These are phyloP conservation scores for Balakata baccata DNA, from an alignment of 345 rosid genomes.

Conservation along the genomic window DNA sequence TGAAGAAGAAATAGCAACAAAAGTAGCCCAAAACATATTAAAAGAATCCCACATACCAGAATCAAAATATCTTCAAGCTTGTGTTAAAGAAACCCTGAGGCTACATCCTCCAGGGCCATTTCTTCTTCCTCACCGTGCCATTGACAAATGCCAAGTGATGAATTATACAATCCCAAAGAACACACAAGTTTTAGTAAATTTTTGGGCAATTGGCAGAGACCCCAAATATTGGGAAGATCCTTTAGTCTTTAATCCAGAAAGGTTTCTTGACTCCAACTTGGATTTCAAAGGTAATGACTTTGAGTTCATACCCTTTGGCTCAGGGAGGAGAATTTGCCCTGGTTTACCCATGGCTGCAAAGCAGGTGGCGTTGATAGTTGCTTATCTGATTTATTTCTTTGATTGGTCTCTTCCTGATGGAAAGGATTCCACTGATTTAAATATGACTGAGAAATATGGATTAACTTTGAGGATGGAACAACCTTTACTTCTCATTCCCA, in stretches of 20 bases:
- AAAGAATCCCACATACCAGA: conserved; percentile 20
- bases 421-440: conserved; percentile 6
- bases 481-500: conserved; percentile 23
- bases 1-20: conserved; percentile 17
- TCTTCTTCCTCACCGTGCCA: conserved; percentile 30
- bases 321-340: conserved; percentile 34
- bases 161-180: conserved; percentile 24
- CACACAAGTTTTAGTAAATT: conserved; percentile 20
- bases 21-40: not conserved
- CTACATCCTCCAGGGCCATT: conserved; percentile 30
- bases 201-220: conserved; percentile 31
- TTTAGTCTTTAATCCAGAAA: conserved; percentile 16
- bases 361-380: conserved; percentile 21
- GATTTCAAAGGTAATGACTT: conserved; percentile 23
- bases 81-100: conserved; percentile 27
- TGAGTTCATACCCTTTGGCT: conserved; percentile 34
- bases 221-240: conserved; percentile 26
- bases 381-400: conserved; percentile 24
- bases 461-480: conserved; percentile 17
- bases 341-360: conserved; percentile 28
- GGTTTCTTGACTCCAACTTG: conserved; percentile 11
- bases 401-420: conserved; percentile 25
- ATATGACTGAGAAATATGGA: conserved; percentile 21
- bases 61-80: conserved; percentile 22
- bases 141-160: conserved; percentile 17